Percentiles rank a stretch among this genome's conserved stretches.
These are phyloP conservation scores for Biscutella laevigata DNA, from an alignment of 441 rosid genomes.

Conservation along the genomic window DNA sequence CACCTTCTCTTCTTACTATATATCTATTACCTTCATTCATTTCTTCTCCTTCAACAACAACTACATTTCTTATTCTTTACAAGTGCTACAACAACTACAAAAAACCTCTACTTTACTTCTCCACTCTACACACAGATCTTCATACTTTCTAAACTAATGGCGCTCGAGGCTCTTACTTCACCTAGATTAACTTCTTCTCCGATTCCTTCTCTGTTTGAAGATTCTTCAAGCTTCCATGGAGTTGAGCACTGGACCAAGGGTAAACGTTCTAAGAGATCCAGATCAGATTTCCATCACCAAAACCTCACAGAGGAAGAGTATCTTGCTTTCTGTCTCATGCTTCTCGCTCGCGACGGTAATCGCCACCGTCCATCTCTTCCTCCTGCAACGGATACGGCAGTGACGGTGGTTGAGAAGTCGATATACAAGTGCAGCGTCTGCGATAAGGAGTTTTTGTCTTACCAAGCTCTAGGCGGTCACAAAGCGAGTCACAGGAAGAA, in stretches of 20 bases:
- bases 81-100: too few relatives aligned
- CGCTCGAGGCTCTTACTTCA: conserved; percentile 71
- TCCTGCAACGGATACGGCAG: conserved; percentile 9
- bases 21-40: conserved; percentile 6
- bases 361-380: conserved; percentile 5
- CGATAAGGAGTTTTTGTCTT: conserved; percentile 64
- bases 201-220: conserved; percentile 35
- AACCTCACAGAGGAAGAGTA: conserved; percentile 66
- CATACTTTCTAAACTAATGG: conserved; percentile 29
- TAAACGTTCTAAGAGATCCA: conserved; percentile 67
- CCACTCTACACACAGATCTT: not conserved
- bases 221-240: conserved; percentile 31
- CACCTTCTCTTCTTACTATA: conserved; percentile 27
- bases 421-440: conserved; percentile 70
- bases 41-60: conserved; percentile 13
- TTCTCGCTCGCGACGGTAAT: conserved; percentile 60
- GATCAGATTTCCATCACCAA: conserved; percentile 30
- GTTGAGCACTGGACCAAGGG: conserved; percentile 66
- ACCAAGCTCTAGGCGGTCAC: conserved; percentile 95
- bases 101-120: not conserved
- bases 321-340: conserved; percentile 71
- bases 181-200: conserved; percentile 44
- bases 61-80: not conserved
- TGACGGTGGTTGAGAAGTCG: conserved; percentile 19
- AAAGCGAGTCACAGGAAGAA: conserved; percentile 81